Evolutionary conservation across 2,329 filamentous ascomycete genomes (phyloP), one percentile per base, ranked within the genome.

Genomic region (Drechslera avenae): DNA sequence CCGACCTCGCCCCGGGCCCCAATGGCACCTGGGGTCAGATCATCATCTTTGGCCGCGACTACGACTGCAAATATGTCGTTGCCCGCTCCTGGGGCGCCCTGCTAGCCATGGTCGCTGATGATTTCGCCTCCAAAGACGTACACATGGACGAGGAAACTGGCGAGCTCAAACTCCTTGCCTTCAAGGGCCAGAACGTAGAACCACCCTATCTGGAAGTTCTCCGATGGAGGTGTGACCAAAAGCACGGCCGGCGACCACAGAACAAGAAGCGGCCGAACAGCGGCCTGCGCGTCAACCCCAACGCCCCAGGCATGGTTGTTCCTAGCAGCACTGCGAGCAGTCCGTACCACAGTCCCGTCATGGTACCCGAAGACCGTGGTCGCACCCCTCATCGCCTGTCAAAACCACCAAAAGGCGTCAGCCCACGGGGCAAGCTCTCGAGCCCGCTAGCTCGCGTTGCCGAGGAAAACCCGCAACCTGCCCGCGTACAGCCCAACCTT

Each of bases 11-110:
- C 5, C 94, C 94, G 17, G 94, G 94, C 2, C 90, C 93, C 8
- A 83, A 84, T 39, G 94, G 94, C 32, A 89, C 87, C 72, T 99
- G 94, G 93, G 94, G 94, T 46, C 94, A 99, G 73, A 86, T 99
- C 60, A 96, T 99, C 66, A 83, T 99, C 55, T 97, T 96, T 73
- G 94, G 94, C 42, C 90, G 94, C 54, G 94, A 99, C 77, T 99
- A 96, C 75, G 94, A 99, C 72, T 96, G 90, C 75, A 99, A 99
- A 78, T 99, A 96, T 70, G 94, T 99, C 5, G 83, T 99, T 49
- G 90, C 94, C 23, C 86, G 90, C 54, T 97, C 93, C 1, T 99
- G 94, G 94, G 85, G 86, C 13, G 83, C 88, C 8, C 92, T 99
- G 69, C 77, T 99, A 16, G 91, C 91, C 42, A 84, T 86, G 26